Conservation (phyloP, 352 stramenopile genomes). For the Saprolegnia diclina region DNA sequence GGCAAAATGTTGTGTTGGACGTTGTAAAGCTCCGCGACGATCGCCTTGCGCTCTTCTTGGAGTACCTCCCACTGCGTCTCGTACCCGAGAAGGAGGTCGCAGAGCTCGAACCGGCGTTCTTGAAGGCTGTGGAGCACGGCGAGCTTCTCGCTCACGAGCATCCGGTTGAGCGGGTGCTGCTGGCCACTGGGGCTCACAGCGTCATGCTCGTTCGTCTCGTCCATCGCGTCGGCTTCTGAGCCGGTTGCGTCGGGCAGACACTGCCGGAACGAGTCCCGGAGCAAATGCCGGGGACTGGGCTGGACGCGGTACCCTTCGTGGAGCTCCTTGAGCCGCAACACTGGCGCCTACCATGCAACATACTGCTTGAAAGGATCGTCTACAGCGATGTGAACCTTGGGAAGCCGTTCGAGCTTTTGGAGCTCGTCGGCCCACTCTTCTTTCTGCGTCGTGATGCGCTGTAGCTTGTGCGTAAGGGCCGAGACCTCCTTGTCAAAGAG, state of each 20-base stretch:
- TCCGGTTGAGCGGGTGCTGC: background rate
- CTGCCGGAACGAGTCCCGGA: slow-evolving; percentile 22
- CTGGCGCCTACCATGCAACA: slow-evolving; percentile 11
- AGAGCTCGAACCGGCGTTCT: slow-evolving; percentile 16
- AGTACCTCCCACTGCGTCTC: slow-evolving; percentile 13
- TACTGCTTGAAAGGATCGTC: background rate
- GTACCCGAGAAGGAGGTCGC: slow-evolving; percentile 8
- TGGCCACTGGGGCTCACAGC: background rate
- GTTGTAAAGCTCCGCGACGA: slow-evolving; percentile 7
- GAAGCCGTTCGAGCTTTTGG: slow-evolving; percentile 9
- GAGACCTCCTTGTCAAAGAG: slow-evolving; percentile 75
- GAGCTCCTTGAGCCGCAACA: slow-evolving; percentile 16
- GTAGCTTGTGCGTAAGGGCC: slow-evolving; percentile 60
- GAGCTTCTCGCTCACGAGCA: slow-evolving; percentile 22
- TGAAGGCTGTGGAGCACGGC: slow-evolving; percentile 10
- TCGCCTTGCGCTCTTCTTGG: slow-evolving; percentile 5
- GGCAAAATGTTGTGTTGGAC: slow-evolving; percentile 15
- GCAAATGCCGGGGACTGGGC: slow-evolving; percentile 30
- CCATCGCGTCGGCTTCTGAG: background rate
- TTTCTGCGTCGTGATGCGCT: slow-evolving; percentile 70
- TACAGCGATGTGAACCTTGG: slow-evolving; percentile 41
- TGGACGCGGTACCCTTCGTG: background rate
- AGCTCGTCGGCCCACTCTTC: slow-evolving; percentile 72
- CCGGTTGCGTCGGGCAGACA: background rate
- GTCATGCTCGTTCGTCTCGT: too few species aligned